Evolutionary conservation across 768 basidiomycete species (phyloP), one percentile per base, ranked within the genome.

Genomic region (Leccinum sublutescens): DNA sequence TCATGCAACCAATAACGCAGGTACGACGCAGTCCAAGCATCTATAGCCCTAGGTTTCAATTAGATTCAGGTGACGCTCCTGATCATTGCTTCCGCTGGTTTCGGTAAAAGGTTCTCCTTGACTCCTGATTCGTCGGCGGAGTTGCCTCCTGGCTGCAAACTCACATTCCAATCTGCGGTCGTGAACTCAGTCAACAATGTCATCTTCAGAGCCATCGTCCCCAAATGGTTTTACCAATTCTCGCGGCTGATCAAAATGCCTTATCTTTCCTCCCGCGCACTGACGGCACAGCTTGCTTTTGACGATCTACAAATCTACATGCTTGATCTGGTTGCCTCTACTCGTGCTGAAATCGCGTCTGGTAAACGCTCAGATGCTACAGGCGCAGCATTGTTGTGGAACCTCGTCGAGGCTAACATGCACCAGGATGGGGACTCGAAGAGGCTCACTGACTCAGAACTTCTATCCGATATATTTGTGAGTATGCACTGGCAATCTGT

Each of bases 391-490:
- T 66, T 83, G 47, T 63, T 83, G 40, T 71, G 73, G 23, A 80
- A 79, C 59, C 65, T 83, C 25, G 79, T 82, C 5, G 74, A 78
- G 58, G 80, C 82, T 0, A 83, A 80, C 63, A 78, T 79, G 74
- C 60, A 65, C 6, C 70, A 75, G 54, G 74, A 74, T 2, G 68
- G 67, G 9, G 57, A 60, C 3, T 64, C 58, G 14, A 62, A 74
- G 56, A 72, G 58, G 57, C 55, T 83, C 33, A 76, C 75, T 2
- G 80, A 83, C 40, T 76, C 70, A 14, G 81, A 83, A 55, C 55
- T 83, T 4, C 61, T 82, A 7, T 82, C 80, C 2, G 74, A 83
- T 59, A 77, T 78, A 55, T 82, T 80, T 64, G 82, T 81, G 63
- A 61, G 78, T 67, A 15, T 5, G 9, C 27, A 29, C 27, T 29